Conservation (phyloP, 2,329 filamentous ascomycete genomes). For the Pleoardoris graminearum region DNA sequence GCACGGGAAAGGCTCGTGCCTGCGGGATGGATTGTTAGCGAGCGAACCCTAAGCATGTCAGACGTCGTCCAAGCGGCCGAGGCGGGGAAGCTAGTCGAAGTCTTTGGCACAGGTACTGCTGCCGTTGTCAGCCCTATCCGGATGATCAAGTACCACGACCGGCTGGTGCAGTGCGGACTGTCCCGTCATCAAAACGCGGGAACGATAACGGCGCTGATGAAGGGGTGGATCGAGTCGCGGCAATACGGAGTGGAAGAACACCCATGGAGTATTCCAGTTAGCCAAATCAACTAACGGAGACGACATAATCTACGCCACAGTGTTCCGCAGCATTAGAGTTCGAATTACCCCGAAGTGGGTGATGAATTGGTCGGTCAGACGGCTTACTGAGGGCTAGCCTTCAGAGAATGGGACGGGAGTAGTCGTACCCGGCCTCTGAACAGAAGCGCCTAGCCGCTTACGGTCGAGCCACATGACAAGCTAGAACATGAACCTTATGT, state of each 20-base stretch:
- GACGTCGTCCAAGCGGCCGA: not conserved
- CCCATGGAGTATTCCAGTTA: too few relatives aligned
- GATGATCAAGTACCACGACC: not conserved
- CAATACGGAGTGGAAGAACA: slow-evolving; percentile 2
- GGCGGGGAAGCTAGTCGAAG: not conserved
- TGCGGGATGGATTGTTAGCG: not conserved
- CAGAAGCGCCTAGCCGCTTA: too few relatives aligned
- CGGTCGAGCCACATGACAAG: too few relatives aligned
- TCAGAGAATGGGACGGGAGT: too few relatives aligned
- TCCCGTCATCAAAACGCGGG: not conserved
- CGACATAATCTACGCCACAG: too few relatives aligned
- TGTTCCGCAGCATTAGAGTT: too few relatives aligned
- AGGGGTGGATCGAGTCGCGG: slow-evolving; percentile 1
- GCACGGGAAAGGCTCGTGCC: not conserved
- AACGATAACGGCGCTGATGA: not conserved
- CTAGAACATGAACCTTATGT: too few relatives aligned
- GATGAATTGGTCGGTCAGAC: too few relatives aligned
- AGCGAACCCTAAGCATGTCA: not conserved
- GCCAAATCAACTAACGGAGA: too few relatives aligned
- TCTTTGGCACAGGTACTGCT: slow-evolving; percentile 2
- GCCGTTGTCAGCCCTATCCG: slow-evolving; percentile 5
- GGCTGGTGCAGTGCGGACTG: not conserved
- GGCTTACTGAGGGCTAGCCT: too few relatives aligned
- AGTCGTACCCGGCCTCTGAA: too few relatives aligned
- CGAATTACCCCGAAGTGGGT: too few relatives aligned